Conservation (phyloP, 2,329 filamentous ascomycete genomes). For the Aspergillus puulaauensis region DNA sequence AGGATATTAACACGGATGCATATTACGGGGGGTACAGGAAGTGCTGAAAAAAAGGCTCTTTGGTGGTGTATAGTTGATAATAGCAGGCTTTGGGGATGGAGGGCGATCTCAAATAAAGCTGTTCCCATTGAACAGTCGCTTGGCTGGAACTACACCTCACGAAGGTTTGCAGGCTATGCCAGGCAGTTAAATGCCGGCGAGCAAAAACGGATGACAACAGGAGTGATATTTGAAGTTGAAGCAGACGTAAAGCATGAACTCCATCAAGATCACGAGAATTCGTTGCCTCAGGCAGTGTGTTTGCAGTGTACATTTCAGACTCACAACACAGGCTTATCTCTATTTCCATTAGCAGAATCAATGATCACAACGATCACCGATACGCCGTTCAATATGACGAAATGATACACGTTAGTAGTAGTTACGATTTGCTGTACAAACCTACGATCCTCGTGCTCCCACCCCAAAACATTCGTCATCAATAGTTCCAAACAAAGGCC, state of each 20-base stretch:
- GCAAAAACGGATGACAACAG: not conserved
- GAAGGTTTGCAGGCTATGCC: not conserved
- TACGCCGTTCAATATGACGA: not conserved
- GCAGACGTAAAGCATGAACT: not conserved
- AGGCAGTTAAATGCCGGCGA: not conserved
- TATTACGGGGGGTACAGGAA: not conserved
- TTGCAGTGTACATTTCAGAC: not conserved
- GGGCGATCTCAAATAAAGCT: not conserved
- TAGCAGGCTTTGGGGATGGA: not conserved
- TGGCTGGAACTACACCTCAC: not conserved
- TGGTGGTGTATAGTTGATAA: not conserved
- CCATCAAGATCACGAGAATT: not conserved
- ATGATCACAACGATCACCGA: not conserved
- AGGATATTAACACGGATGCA: not conserved
- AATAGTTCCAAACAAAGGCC: not conserved
- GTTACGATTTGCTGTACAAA: not conserved
- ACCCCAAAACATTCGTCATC: constrained; percentile 2
- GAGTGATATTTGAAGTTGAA: not conserved
- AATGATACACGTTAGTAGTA: not conserved
- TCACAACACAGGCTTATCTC: not conserved
- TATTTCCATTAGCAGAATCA: not conserved
- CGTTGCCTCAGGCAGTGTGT: not conserved
- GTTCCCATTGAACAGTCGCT: not conserved
- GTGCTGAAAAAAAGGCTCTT: not conserved
- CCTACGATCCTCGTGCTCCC: not conserved